Percentiles rank a stretch among this genome's conserved stretches.
phyloP scores from a whole-genome alignment of 495 filamentous ascomycete genomes.

The Aspergillus cristatus region DNA sequence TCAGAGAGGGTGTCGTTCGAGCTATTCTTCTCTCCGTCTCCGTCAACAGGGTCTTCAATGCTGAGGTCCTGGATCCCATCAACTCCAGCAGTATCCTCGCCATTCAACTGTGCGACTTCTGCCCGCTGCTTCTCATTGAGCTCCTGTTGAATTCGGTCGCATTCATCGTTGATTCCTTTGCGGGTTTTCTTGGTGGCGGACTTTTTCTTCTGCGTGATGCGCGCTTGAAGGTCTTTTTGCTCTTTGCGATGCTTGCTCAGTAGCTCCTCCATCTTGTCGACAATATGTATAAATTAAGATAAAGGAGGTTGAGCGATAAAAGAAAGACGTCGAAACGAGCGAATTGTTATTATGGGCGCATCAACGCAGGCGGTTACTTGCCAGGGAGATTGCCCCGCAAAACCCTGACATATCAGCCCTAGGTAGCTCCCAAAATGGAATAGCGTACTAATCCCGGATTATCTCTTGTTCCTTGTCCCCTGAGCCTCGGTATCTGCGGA shows the following conservation, averaged over 20 bases:
- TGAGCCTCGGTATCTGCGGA: slow-evolving; percentile 13
- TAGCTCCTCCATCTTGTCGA: slow-evolving; percentile 55
- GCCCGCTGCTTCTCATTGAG: slow-evolving; percentile 56
- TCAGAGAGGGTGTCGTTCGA: slow-evolving; percentile 1
- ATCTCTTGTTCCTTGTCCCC: slow-evolving; percentile 2
- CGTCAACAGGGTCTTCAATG: slow-evolving; percentile 16
- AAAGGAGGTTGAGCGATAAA: neutral
- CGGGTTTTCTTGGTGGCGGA: slow-evolving; percentile 91
- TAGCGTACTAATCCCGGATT: slow-evolving; percentile 6
- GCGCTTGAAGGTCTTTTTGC: slow-evolving; percentile 70
- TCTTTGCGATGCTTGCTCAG: slow-evolving; percentile 80
- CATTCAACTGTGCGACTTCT: slow-evolving; percentile 55
- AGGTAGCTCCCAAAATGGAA: slow-evolving; percentile 13
- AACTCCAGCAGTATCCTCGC: slow-evolving; percentile 19
- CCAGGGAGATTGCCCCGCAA: slow-evolving; percentile 17
- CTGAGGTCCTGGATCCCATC: slow-evolving; percentile 23
- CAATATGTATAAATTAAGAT: neutral
- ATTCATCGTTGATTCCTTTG: slow-evolving; percentile 79
- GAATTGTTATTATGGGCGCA: slow-evolving; percentile 1
- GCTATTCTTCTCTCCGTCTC: slow-evolving; percentile 9
- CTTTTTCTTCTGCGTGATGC: slow-evolving; percentile 92
- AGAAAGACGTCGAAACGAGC: neutral
- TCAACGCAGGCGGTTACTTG: neutral
- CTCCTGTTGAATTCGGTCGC: slow-evolving; percentile 59
- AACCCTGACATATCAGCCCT: slow-evolving; percentile 25